phyloP scores from a whole-genome alignment of 345 rosid species.

The Linum usitatissimum region DNA sequence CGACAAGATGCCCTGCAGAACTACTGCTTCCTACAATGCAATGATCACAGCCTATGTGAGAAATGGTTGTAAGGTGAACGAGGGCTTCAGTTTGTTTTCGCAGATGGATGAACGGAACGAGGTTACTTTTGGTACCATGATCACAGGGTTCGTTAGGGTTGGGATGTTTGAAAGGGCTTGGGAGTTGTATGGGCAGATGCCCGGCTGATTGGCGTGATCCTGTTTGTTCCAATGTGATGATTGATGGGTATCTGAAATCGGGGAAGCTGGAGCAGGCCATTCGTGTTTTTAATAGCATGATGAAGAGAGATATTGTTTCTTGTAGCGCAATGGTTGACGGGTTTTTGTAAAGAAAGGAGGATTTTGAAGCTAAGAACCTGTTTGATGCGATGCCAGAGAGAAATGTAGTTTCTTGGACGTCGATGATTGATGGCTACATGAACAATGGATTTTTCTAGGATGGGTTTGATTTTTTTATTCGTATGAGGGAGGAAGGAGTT shows the following conservation, averaged over 20 bases:
- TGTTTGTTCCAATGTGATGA: constrained; percentile 57
- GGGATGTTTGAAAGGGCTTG: constrained; percentile 50
- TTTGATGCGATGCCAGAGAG: constrained; percentile 47
- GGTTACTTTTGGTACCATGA: constrained; percentile 61
- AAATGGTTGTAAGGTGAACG: constrained; percentile 30
- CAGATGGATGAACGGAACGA: constrained; percentile 36
- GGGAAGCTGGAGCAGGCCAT: constrained; percentile 46
- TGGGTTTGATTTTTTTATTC: constrained; percentile 49
- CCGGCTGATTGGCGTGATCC: constrained; percentile 52
- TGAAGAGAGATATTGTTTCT: constrained; percentile 50
- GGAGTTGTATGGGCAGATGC: constrained; percentile 31
- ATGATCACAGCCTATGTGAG: constrained; percentile 61
- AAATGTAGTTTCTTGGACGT: constrained; percentile 74
- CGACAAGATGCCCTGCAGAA: constrained; percentile 61
- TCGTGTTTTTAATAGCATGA: constrained; percentile 46
- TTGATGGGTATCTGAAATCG: constrained; percentile 50
- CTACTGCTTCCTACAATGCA: constrained; percentile 50
- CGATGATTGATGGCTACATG: constrained; percentile 69
- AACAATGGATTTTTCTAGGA: constrained; percentile 41
- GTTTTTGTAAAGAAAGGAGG: constrained; percentile 55
- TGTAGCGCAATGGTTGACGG: constrained; percentile 73
- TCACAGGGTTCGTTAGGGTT: constrained; percentile 51
- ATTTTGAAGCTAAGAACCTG: constrained; percentile 40
- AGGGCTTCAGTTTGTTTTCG: constrained; percentile 36
- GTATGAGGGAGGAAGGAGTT: constrained; percentile 49